phyloP scores from a whole-genome alignment of 495 filamentous ascomycete species.

The Elasticomyces elasticus region DNA sequence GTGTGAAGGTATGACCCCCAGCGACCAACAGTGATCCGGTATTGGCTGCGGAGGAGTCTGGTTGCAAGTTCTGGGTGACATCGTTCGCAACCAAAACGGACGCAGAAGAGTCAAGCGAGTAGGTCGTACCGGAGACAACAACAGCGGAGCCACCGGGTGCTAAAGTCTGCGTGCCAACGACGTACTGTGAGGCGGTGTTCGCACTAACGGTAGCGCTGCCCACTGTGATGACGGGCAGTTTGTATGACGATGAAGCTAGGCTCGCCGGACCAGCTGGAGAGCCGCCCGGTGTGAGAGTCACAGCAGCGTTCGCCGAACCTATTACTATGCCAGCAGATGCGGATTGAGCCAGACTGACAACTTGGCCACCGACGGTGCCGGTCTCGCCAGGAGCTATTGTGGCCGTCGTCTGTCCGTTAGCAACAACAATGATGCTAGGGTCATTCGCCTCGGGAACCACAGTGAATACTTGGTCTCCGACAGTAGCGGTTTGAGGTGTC shows the following conservation, averaged over 20 bases:
- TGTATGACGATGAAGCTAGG: not conserved
- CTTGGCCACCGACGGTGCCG: not conserved
- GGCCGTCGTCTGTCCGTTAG: not conserved
- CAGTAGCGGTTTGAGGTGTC: not conserved
- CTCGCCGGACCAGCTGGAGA: not conserved
- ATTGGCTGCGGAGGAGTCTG: not conserved
- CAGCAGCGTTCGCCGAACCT: not conserved
- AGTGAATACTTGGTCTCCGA: not conserved
- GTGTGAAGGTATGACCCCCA: not conserved
- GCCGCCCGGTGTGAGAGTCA: not conserved
- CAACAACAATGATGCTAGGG: not conserved
- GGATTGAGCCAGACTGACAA: not conserved
- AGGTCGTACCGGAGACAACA: conserved; percentile 6
- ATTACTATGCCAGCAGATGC: not conserved
- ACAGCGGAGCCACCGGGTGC: conserved; percentile 3
- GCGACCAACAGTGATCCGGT: not conserved
- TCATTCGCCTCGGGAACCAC: not conserved
- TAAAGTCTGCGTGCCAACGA: conserved; percentile 2
- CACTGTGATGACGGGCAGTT: not conserved
- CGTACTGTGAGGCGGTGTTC: conserved; percentile 5
- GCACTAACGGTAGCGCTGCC: not conserved
- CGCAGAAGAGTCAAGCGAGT: conserved; percentile 1
- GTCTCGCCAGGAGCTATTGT: not conserved
- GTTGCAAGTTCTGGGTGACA: not conserved
- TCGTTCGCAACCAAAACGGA: conserved; percentile 5